phyloP scores from a whole-genome alignment of 345 rosid species.

The Trapa bicornis region DNA sequence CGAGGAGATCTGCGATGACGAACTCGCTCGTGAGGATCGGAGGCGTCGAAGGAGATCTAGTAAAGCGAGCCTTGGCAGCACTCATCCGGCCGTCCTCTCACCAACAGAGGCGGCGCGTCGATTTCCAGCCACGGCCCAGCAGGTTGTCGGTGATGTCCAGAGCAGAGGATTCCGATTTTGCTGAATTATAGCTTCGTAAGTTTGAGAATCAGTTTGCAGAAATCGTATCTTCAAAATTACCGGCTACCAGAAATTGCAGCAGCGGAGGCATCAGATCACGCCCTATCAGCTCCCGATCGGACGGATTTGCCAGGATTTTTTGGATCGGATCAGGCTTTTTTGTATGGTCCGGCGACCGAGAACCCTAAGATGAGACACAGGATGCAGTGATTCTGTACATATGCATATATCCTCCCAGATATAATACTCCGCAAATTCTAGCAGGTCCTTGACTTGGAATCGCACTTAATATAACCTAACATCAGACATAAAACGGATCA shows the following conservation, averaged over 20 bases:
- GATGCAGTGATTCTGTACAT: constrained; percentile 4
- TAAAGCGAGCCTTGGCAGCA: constrained; percentile 38
- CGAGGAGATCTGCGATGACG: constrained; percentile 58
- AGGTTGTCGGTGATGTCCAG: constrained; percentile 40
- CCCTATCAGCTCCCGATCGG: neutral
- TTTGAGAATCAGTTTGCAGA: too few relatives aligned
- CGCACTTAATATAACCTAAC: neutral
- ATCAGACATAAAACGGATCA: neutral
- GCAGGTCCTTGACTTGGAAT: neutral
- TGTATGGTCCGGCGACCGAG: constrained; percentile 6
- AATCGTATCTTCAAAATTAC: neutral
- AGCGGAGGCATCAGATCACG: neutral
- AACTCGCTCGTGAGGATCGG: constrained; percentile 68
- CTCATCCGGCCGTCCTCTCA: constrained; percentile 48
- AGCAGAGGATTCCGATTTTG: constrained; percentile 20
- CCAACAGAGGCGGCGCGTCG: constrained; percentile 36
- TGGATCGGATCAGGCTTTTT: constrained; percentile 5
- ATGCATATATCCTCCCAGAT: neutral
- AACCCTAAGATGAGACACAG: constrained; percentile 1
- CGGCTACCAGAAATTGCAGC: neutral
- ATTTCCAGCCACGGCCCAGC: constrained; percentile 61
- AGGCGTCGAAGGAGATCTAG: constrained; percentile 57
- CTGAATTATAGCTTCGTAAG: too few relatives aligned
- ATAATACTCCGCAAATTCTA: neutral
- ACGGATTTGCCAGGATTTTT: neutral